Evolutionary conservation across 2,329 filamentous ascomycete genomes (phyloP).

Genomic region (Xylogone sp.): DNA sequence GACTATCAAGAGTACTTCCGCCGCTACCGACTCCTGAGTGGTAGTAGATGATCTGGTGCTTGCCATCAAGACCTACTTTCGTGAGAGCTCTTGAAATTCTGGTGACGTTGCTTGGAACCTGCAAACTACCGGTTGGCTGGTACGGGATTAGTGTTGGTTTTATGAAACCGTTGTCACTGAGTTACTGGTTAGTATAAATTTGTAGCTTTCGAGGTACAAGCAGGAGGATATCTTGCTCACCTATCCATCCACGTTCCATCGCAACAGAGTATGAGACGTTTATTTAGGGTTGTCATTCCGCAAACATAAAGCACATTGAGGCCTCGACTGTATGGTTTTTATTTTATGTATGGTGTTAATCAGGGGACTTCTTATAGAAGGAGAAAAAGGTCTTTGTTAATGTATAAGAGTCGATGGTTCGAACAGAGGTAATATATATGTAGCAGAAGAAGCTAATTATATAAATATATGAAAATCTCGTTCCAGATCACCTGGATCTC

Average conservation of each 20-base stretch:
- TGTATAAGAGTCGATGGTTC: too few relatives aligned
- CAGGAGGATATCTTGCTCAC: conserved; percentile 6
- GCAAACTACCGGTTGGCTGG: conserved; percentile 56
- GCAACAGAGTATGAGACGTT: conserved; percentile 26
- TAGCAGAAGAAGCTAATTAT: too few relatives aligned
- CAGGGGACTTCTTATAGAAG: too few relatives aligned
- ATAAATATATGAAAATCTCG: too few relatives aligned
- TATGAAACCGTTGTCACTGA: conserved; percentile 24
- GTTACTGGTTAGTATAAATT: conserved; percentile 1
- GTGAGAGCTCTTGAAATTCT: conserved; percentile 55
- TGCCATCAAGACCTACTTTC: conserved; percentile 43
- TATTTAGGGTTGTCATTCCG: conserved; percentile 5
- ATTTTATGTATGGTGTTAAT: background rate
- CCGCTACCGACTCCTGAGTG: conserved; percentile 57
- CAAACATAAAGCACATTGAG: background rate
- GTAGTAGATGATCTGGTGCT: conserved; percentile 56
- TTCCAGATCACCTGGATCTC: too few relatives aligned
- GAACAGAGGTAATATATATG: too few relatives aligned
- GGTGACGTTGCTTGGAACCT: conserved; percentile 57
- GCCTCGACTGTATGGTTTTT: background rate
- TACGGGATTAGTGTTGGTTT: conserved; percentile 40
- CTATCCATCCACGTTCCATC: conserved; percentile 28
- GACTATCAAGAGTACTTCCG: conserved; percentile 42
- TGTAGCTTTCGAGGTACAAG: background rate
- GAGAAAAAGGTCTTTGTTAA: too few relatives aligned